Evolutionary conservation across 2,329 filamentous ascomycete genomes (phyloP).

Genomic region (Talaromyces sp.): DNA sequence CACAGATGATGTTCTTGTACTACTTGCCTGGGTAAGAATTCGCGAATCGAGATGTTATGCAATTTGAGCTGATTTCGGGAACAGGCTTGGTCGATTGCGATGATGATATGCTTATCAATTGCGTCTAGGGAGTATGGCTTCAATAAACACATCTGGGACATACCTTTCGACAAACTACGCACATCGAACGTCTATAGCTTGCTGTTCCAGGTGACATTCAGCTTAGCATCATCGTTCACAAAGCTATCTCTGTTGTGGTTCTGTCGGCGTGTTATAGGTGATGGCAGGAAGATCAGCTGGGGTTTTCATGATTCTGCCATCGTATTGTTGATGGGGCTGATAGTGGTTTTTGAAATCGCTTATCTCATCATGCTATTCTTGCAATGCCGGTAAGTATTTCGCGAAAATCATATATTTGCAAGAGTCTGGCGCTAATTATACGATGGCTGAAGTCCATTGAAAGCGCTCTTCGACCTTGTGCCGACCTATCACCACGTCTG

Average conservation of each 20-base stretch:
- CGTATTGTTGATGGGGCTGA: constrained; percentile 6
- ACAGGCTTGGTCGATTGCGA: not conserved
- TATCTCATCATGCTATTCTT: not conserved
- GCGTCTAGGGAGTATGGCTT: not conserved
- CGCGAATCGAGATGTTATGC: not conserved
- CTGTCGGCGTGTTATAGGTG: constrained; percentile 13
- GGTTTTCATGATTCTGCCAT: constrained; percentile 10
- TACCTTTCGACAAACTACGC: not conserved
- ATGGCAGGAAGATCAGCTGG: constrained; percentile 8
- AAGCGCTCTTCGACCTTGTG: constrained; percentile 8
- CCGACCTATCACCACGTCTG: constrained; percentile 7
- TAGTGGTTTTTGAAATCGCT: constrained; percentile 1
- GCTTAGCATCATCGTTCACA: not conserved
- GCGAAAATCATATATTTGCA: not conserved
- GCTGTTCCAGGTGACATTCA: not conserved
- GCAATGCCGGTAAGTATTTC: not conserved
- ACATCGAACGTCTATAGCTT: not conserved
- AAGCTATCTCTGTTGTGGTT: constrained; percentile 19
- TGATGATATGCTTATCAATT: not conserved
- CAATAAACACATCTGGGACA: not conserved
- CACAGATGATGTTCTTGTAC: constrained; percentile 47
- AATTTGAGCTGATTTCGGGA: not conserved
- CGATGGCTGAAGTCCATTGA: not conserved
- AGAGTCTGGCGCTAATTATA: not conserved
- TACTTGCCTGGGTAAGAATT: constrained; percentile 22